Conservation (phyloP, 1,284 basidiomycete species). For the Tetrapyrgos nigripes region DNA sequence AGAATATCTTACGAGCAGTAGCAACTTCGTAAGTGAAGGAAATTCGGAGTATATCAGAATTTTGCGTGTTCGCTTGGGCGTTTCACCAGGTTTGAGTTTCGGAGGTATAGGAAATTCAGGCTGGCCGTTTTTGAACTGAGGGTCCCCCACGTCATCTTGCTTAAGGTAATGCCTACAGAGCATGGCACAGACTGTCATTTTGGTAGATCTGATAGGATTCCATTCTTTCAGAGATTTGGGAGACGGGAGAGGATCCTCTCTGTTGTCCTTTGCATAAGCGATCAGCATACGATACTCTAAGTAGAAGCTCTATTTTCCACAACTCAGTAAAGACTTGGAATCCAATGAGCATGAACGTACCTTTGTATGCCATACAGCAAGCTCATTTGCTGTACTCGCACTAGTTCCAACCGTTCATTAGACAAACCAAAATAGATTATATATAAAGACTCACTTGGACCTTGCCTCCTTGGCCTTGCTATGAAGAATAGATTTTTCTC, state of each 20-base stretch:
- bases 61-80: neutral
- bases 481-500: slow-evolving; percentile 29
- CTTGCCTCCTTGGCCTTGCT: slow-evolving; percentile 21
- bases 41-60: slow-evolving; percentile 29
- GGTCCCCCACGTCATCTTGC: slow-evolving; percentile 16
- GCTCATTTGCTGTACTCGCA: slow-evolving; percentile 17
- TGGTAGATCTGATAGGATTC: slow-evolving; percentile 24
- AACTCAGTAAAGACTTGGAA: slow-evolving; percentile 17
- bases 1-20: slow-evolving; percentile 21
- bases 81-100: neutral
- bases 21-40: slow-evolving; percentile 18
- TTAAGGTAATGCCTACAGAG: slow-evolving; percentile 18
- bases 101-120: neutral
- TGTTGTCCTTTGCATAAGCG: slow-evolving; percentile 20
- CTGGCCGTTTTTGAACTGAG: slow-evolving; percentile 3
- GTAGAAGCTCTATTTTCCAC: slow-evolving; percentile 24
- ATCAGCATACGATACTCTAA: slow-evolving; percentile 21
- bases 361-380: slow-evolving; percentile 25
- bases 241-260: slow-evolving; percentile 9
- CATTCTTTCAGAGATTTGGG: slow-evolving; percentile 24
- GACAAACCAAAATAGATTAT: neutral
- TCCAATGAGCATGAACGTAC: slow-evolving; percentile 19
- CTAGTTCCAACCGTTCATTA: slow-evolving; percentile 15
- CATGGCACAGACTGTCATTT: slow-evolving; percentile 22
- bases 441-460: slow-evolving; percentile 22